Base-by-base conservation (phyloP, 352 stramenopile species). In the Phytophthora crassamura region DNA sequence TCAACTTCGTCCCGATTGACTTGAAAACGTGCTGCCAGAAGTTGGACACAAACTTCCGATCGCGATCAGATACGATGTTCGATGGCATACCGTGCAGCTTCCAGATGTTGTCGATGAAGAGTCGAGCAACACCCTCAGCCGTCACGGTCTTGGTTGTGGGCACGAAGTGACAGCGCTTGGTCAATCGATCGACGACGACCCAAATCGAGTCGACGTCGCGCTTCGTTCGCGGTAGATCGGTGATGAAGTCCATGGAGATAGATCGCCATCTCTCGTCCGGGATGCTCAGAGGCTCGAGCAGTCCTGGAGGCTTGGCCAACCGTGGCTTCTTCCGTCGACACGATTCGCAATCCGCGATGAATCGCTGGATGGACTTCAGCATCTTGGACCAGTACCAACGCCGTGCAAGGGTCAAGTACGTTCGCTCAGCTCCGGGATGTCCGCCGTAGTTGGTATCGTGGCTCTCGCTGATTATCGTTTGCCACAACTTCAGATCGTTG, bases 11-110 rank as follows among this genome's bases (percentile, higher is more conserved):
- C 16, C 55, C 43, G 38, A 57, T 60, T 5, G 18, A 51, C 30
- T 65, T 65, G 34, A 49, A 51, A 28, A 61, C 22, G 7, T 45
- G 15, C 14, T 58, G 39, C 53, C 43, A 59, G 35, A 70, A 67
- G 5, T 43, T 32, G 16, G 46, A 60, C 3, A 45, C 51, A 28
- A 71, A 67, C 32, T 71, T 71, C 18, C 43, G 15, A 25, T 60
- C 63, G 1, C 25, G 63, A 16, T 71, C 55, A 2, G 54, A 66
- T 3, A 67, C 53, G 16, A 72, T 69, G 36, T 42, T 60, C 1
- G 20, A 36, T 5, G 61, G 43, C 45, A 64, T 58, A 2, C 55
- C 55, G 34, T 64, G 20, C 10, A 54, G 43, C 18, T 47, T 45
- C 25, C n/a, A n/a, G n/a, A n/a, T n/a, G n/a, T n/a, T n/a, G n/a